Conservation (phyloP, 2,329 filamentous ascomycete species). For the Trichoderma sp. region DNA sequence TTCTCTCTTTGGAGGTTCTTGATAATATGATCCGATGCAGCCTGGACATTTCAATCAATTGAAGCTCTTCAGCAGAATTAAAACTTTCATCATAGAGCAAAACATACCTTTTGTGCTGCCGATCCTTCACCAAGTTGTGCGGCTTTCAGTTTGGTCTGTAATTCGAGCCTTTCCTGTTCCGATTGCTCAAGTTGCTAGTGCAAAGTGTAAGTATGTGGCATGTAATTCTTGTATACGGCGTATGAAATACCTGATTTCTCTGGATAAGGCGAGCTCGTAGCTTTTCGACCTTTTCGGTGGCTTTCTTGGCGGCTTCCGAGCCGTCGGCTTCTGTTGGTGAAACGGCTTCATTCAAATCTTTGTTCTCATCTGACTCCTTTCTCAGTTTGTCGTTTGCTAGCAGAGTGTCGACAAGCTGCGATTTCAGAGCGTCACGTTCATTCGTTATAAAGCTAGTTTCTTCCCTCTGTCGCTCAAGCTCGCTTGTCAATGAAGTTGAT, state of each 20-base stretch:
- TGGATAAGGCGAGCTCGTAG: conserved; percentile 56
- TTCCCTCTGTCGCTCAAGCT: conserved; percentile 57
- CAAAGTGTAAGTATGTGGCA: not conserved
- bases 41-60: conserved; percentile 38
- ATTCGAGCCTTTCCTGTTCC: conserved; percentile 58
- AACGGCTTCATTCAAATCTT: conserved; percentile 44
- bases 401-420: conserved; percentile 61
- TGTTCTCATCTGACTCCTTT: conserved; percentile 53
- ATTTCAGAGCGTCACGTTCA: conserved; percentile 59
- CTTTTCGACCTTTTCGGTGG: conserved; percentile 59
- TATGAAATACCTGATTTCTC: conserved; percentile 60
- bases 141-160: conserved; percentile 57
- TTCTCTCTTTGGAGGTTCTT: conserved; percentile 77
- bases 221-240: not conserved
- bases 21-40: conserved; percentile 57
- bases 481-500: conserved; percentile 58
- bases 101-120: conserved; percentile 56
- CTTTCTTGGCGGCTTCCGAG: conserved; percentile 44
- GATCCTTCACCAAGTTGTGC: conserved; percentile 52
- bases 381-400: conserved; percentile 62
- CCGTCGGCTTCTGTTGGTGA: conserved; percentile 40
- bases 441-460: conserved; percentile 51
- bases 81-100: conserved; percentile 10
- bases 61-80: not conserved
- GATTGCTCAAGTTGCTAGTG: conserved; percentile 59